These are phyloP conservation scores for Colletotrichum simmondsii DNA, from an alignment of 2,329 filamentous ascomycete genomes.

Conservation along the genomic window DNA sequence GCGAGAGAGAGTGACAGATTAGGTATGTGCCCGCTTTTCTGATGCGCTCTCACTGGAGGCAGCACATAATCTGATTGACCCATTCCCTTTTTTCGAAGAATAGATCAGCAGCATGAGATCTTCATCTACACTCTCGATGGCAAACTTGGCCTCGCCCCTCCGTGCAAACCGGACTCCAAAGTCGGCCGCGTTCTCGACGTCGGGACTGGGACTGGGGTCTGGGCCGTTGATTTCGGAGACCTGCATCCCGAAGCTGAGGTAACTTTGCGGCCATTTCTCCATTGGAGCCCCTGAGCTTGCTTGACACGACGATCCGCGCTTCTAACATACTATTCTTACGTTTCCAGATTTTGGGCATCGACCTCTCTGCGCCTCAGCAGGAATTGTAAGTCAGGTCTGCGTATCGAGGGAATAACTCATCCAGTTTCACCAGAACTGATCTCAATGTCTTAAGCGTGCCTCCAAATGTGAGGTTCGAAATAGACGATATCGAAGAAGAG, in stretches of 20 bases:
- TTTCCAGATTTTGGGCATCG: background rate
- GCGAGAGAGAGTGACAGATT: background rate
- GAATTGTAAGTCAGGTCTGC: background rate
- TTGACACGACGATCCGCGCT: too few relatives aligned
- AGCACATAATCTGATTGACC: too few relatives aligned
- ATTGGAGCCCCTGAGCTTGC: too few relatives aligned
- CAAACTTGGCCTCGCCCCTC: background rate
- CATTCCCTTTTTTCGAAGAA: background rate
- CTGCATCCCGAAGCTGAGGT: slow-evolving; percentile 43
- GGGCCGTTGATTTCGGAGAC: slow-evolving; percentile 40
- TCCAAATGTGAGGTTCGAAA: background rate
- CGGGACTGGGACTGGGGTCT: slow-evolving; percentile 39
- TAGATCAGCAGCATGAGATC: background rate
- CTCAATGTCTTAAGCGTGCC: background rate
- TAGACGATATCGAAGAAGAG: background rate
- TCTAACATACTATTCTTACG: background rate
- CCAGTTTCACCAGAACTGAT: background rate
- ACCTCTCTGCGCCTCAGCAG: background rate
- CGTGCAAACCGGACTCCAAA: background rate
- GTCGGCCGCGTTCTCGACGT: slow-evolving; percentile 35
- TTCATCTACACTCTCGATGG: background rate
- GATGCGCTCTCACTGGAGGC: background rate
- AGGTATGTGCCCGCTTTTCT: background rate
- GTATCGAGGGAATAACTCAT: background rate
- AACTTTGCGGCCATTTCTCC: background rate